A percentile compares a stretch with the other conserved stretches of the same genome.
Conservation (phyloP, 2,329 filamentous ascomycete genomes). For the Phoma herbarum region DNA sequence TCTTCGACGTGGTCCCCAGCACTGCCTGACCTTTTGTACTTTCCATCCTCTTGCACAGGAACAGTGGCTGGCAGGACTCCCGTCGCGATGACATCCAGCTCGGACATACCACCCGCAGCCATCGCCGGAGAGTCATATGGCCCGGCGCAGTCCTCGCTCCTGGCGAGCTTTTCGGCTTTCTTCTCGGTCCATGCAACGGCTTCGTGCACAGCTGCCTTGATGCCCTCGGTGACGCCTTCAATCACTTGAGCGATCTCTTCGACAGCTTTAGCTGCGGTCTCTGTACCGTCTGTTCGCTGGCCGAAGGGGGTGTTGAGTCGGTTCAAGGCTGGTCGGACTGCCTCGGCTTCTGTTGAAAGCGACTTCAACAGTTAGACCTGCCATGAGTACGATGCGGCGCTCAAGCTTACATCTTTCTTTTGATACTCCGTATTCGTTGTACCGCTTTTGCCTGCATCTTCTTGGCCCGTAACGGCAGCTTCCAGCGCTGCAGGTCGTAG, state of each 20-base stretch:
- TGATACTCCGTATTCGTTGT: not conserved
- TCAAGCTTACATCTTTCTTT: conserved; percentile 12
- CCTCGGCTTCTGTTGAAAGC: not conserved
- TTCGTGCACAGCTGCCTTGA: conserved; percentile 32
- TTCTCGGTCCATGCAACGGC: conserved; percentile 40
- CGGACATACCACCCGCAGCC: conserved; percentile 38
- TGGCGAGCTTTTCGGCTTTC: conserved; percentile 35
- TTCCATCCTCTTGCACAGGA: conserved; percentile 24
- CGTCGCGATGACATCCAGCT: conserved; percentile 46
- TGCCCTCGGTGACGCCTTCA: conserved; percentile 28
- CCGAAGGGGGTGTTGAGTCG: conserved; percentile 14
- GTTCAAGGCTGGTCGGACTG: not conserved
- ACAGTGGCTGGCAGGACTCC: conserved; percentile 40
- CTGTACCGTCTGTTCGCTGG: conserved; percentile 21
- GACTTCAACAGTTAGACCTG: conserved; percentile 1
- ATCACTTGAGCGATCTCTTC: conserved; percentile 24
- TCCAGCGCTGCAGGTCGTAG: conserved; percentile 30
- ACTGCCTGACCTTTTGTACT: conserved; percentile 4
- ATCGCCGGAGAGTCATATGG: conserved; percentile 45
- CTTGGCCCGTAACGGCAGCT: conserved; percentile 18
- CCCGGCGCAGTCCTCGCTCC: conserved; percentile 35
- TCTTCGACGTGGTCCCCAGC: not conserved
- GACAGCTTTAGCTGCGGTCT: conserved; percentile 29
- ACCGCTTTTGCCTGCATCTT: not conserved
- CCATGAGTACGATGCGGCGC: not conserved